Conservation (phyloP, 495 filamentous ascomycete species). For the Talaromyces borbonicus region DNA sequence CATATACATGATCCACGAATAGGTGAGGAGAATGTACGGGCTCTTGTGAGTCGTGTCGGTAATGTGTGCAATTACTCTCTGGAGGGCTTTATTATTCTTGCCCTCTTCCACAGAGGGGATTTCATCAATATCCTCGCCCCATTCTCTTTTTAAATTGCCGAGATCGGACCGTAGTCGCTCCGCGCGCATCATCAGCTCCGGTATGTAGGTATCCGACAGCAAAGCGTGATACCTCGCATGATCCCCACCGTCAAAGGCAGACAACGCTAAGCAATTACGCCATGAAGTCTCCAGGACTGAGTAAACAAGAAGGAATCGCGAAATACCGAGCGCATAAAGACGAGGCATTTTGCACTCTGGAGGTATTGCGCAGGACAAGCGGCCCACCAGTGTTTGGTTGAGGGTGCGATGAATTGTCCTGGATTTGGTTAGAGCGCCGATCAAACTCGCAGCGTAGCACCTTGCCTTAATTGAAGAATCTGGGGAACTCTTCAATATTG, state of each 20-base stretch:
- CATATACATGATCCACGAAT: slow-evolving; percentile 52
- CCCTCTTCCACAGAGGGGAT: not conserved
- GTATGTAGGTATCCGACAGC: not conserved
- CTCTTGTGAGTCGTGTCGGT: slow-evolving; percentile 16
- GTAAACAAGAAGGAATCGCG: slow-evolving; percentile 6
- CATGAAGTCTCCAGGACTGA: slow-evolving; percentile 5
- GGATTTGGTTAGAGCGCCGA: not conserved
- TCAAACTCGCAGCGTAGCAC: not conserved
- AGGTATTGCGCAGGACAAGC: slow-evolving; percentile 17
- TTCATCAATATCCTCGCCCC: not conserved
- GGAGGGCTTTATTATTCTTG: not conserved
- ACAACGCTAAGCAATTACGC: not conserved
- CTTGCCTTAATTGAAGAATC: too few relatives aligned
- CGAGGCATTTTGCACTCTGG: not conserved
- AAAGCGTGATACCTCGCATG: not conserved
- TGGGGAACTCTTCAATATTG: too few relatives aligned
- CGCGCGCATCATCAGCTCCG: not conserved
- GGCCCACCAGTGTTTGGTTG: slow-evolving; percentile 22
- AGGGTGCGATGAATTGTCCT: slow-evolving; percentile 2
- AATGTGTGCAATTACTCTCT: slow-evolving; percentile 18
- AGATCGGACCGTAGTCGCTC: slow-evolving; percentile 3
- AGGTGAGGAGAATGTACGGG: slow-evolving; percentile 45
- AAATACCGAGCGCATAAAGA: slow-evolving; percentile 2
- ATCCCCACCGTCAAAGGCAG: not conserved
- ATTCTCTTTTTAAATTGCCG: not conserved